A percentile compares a stretch with the other conserved stretches of the same genome.
Evolutionary conservation across 208 protist species (phyloP).

Genomic region (Leishmania guyanensis): DNA sequence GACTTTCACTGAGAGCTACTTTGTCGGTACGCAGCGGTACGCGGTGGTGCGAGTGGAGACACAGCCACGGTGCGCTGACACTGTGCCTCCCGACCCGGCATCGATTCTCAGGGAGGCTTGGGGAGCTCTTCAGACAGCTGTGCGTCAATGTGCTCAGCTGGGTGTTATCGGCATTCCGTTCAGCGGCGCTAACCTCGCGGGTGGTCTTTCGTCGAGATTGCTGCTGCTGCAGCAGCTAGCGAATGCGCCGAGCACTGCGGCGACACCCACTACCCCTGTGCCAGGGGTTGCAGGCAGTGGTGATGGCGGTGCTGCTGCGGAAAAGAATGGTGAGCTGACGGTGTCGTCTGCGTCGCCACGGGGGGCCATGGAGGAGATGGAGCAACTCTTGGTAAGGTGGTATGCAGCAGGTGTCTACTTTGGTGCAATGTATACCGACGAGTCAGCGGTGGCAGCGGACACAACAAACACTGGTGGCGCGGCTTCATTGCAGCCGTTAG

Average conservation of each 20-base stretch:
- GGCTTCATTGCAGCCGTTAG: not conserved
- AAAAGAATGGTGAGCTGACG: not conserved
- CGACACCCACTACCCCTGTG: not conserved
- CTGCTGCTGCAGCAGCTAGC: not conserved
- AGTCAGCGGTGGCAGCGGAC: constrained; percentile 74
- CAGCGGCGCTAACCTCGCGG: constrained; percentile 95
- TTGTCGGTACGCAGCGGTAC: constrained; percentile 95
- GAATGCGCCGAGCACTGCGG: not conserved
- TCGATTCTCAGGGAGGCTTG: constrained; percentile 18
- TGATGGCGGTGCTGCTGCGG: not conserved
- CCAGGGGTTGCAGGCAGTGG: not conserved
- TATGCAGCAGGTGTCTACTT: constrained; percentile 92
- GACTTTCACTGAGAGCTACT: constrained; percentile 95
- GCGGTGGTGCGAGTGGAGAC: constrained; percentile 69
- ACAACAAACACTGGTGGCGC: constrained; percentile 45
- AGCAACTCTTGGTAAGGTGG: constrained; percentile 95
- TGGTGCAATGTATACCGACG: constrained; percentile 96
- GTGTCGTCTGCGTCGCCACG: not conserved
- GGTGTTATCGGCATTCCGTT: constrained; percentile 93
- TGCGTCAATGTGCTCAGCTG: constrained; percentile 45
- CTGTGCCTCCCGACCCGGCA: not conserved
- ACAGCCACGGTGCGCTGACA: constrained; percentile 4
- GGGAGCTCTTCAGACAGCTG: constrained; percentile 11
- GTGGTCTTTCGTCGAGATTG: constrained; percentile 43
- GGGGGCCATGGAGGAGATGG: constrained; percentile 16